phyloP scores from a whole-genome alignment of 2,329 filamentous ascomycete genomes.

The Thielaviopsis ethacetica region DNA sequence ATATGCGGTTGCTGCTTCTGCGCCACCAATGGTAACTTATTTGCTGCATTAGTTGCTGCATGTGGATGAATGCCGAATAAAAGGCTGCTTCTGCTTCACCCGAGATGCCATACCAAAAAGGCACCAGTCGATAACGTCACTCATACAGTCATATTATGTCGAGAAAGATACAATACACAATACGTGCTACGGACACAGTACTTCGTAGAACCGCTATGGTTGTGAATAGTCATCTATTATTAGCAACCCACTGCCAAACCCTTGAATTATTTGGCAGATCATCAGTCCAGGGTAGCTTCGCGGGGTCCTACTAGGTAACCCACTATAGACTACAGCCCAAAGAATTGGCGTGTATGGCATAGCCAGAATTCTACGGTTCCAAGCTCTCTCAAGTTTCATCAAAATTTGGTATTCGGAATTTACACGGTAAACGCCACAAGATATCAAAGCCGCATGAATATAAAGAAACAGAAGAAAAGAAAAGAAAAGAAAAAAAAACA shows the following conservation, averaged over 20 bases:
- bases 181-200: too few species aligned
- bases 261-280: neutral
- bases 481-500: slow-evolving; percentile 5
- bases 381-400: too few species aligned
- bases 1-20: neutral
- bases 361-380: too few species aligned
- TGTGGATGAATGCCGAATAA: too few species aligned
- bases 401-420: neutral
- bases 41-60: neutral
- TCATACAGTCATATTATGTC: too few species aligned
- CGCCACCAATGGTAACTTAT: neutral
- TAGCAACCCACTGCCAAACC: neutral
- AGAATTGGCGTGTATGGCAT: too few species aligned
- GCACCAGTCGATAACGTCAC: neutral
- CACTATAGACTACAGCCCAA: neutral
- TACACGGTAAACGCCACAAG: neutral
- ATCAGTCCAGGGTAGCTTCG: neutral
- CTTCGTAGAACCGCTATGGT: too few species aligned
- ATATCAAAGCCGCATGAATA: neutral
- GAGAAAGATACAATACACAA: too few species aligned
- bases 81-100: too few species aligned
- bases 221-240: neutral
- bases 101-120: neutral
- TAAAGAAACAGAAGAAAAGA: neutral
- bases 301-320: neutral